These are phyloP conservation scores for Conticribra guillardii DNA, from an alignment of 108 stramenopile species.

Conservation along the genomic window DNA sequence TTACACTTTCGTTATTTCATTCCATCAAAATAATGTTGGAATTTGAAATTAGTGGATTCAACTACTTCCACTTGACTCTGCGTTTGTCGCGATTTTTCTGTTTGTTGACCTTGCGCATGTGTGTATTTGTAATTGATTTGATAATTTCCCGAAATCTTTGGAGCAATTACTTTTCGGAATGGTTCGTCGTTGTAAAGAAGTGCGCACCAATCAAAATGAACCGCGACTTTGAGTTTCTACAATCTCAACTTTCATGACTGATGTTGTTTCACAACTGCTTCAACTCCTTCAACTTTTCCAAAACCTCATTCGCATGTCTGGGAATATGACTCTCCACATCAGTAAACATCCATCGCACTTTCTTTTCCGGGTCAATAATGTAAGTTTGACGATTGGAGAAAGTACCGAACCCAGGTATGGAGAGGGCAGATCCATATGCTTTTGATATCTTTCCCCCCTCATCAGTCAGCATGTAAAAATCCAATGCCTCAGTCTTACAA, in stretches of 20 bases:
- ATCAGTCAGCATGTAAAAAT: constrained; percentile 81
- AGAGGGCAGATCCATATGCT: constrained; percentile 60
- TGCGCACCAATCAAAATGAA: too few species aligned
- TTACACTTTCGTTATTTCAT: too few species aligned
- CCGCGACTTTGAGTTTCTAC: neutral
- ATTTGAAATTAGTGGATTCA: too few species aligned
- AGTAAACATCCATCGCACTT: constrained; percentile 76
- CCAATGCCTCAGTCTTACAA: constrained; percentile 65
- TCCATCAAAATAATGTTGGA: too few species aligned
- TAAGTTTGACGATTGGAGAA: constrained; percentile 86
- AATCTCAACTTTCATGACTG: neutral
- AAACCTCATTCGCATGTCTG: constrained; percentile 70
- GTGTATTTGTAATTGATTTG: too few species aligned
- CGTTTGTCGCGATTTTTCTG: too few species aligned
- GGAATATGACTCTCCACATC: constrained; percentile 78
- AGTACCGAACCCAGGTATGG: constrained; percentile 81
- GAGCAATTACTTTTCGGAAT: too few species aligned
- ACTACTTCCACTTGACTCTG: too few species aligned
- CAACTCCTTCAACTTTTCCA: constrained; percentile 75
- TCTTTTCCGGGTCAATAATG: constrained; percentile 82
- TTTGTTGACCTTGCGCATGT: too few species aligned
- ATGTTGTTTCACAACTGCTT: constrained; percentile 14
- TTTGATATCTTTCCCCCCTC: constrained; percentile 65
- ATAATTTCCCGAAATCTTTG: too few species aligned
- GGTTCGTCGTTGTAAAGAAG: too few species aligned